Evolutionary conservation across 2,329 filamentous ascomycete species (phyloP).

Genomic region (Zymoseptoria brevis): DNA sequence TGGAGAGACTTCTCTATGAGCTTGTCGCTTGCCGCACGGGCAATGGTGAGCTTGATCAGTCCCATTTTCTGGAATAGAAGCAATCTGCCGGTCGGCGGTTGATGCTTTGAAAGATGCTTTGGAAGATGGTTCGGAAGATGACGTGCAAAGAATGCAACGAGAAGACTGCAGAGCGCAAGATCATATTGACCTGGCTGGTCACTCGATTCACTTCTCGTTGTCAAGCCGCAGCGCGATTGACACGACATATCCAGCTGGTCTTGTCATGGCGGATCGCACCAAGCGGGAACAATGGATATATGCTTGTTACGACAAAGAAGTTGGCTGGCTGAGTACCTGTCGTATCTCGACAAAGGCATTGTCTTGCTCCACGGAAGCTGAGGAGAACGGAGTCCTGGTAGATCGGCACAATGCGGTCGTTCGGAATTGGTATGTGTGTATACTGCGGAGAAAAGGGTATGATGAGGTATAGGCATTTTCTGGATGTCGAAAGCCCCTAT

Average conservation of each 20-base stretch:
- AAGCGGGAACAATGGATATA: neutral
- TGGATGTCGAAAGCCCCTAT: too few relatives aligned
- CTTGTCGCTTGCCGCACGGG: neutral
- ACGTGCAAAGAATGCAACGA: neutral
- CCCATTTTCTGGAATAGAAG: neutral
- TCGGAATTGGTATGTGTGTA: neutral
- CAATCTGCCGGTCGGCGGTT: neutral
- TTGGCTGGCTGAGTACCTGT: neutral
- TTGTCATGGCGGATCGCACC: neutral
- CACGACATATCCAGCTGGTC: neutral
- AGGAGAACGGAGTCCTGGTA: neutral
- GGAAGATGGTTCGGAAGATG: neutral
- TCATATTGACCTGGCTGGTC: neutral
- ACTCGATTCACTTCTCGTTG: neutral
- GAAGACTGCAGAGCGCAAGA: neutral
- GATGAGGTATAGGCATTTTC: too few relatives aligned
- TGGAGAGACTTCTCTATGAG: neutral
- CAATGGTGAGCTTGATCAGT: neutral
- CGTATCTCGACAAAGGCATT: neutral
- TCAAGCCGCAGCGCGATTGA: neutral
- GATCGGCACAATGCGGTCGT: too few relatives aligned
- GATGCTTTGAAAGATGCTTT: too few relatives aligned
- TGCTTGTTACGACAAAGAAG: neutral
- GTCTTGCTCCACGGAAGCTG: neutral
- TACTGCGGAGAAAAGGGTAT: neutral